phyloP scores from a whole-genome alignment of 345 rosid species.

The Euphorbia peplus region DNA sequence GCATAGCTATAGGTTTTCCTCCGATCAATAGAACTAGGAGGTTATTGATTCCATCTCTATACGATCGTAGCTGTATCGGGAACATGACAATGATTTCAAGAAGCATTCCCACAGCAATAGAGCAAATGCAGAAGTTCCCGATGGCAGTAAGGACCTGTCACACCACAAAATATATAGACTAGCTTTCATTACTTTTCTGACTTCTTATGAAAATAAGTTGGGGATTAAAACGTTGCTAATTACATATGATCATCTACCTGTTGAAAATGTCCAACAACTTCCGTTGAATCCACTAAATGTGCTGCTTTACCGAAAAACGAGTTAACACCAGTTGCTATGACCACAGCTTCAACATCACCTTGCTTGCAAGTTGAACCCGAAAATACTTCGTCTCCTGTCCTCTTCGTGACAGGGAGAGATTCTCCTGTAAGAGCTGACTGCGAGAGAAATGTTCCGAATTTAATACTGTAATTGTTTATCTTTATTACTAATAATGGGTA shows the following conservation, averaged over 20 bases:
- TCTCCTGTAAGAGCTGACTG: constrained; percentile 97
- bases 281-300: constrained; percentile 75
- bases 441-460: constrained; percentile 10
- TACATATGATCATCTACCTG: constrained; percentile 45
- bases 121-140: constrained; percentile 98
- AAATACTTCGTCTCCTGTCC: constrained; percentile 83
- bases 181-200: not conserved
- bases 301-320: constrained; percentile 96
- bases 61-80: constrained; percentile 73
- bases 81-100: constrained; percentile 95
- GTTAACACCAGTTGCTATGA: constrained; percentile 82
- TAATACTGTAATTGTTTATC: too few species aligned
- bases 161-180: not conserved
- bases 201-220: too few species aligned
- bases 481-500: too few species aligned
- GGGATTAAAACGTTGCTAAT: not conserved
- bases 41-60: constrained; percentile 90
- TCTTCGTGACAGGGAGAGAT: constrained; percentile 89
- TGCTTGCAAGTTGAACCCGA: constrained; percentile 96
- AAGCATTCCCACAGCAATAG: constrained; percentile 90
- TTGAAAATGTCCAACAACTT: constrained; percentile 83
- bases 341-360: constrained; percentile 96
- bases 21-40: constrained; percentile 96
- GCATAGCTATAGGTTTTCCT: constrained; percentile 99
- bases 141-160: constrained; percentile 86